These are phyloP conservation scores for Avicennia marina DNA, from an alignment of 257 asterid species.

Conservation along the genomic window DNA sequence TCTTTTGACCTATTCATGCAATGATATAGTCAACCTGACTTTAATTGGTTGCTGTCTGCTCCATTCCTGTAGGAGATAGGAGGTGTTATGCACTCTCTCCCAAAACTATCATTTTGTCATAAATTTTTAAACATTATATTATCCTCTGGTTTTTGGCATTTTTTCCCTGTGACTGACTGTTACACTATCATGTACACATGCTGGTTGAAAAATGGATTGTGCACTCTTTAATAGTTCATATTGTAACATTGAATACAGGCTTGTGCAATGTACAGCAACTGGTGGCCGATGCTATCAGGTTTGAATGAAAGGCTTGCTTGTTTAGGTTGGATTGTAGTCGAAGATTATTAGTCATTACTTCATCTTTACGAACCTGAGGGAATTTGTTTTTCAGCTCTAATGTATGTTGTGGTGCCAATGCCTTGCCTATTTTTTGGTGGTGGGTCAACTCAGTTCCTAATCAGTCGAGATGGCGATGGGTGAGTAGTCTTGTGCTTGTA, in stretches of 20 bases:
- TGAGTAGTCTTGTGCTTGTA: conserved; percentile 31
- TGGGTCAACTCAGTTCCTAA: conserved; percentile 88
- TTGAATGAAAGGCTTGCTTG: conserved; percentile 9
- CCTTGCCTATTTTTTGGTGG: conserved; percentile 96
- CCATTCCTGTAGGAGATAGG: no score
- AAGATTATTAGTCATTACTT: background rate
- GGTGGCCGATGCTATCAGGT: conserved; percentile 99
- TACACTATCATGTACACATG: background rate
- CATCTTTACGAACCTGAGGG: conserved; percentile 5
- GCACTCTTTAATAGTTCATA: background rate
- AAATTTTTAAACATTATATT: no score
- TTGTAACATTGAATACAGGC: conserved; percentile 52
- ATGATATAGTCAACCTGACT: no score
- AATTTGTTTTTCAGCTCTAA: conserved; percentile 71
- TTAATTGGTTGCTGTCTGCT: no score
- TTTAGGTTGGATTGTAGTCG: background rate
- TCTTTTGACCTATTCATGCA: no score
- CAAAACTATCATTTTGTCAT: no score
- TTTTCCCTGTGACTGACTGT: background rate
- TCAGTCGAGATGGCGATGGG: conserved; percentile 98
- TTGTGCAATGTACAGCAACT: conserved; percentile 83
- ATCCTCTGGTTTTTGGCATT: no score
- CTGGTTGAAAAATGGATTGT: conserved; percentile 6
- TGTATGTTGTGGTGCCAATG: conserved; percentile 98
- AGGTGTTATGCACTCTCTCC: no score